A percentile compares a stretch with the other conserved stretches of the same genome.
phyloP scores from a whole-genome alignment of 352 stramenopile genomes.

The Globisporangium canariense region DNA sequence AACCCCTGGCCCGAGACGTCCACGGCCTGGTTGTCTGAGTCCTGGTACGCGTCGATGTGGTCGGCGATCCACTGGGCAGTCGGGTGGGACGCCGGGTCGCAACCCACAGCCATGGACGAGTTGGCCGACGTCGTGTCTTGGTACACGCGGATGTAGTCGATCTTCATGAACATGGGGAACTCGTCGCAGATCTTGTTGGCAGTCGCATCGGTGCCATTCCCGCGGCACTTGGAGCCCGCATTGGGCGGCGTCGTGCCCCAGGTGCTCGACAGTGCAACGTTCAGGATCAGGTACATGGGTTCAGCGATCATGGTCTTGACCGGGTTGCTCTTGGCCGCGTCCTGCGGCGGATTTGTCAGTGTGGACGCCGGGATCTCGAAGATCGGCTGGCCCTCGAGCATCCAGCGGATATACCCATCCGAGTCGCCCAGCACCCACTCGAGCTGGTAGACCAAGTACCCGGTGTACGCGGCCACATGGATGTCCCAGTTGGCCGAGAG shows the following conservation, averaged over 20 bases:
- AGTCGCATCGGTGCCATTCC: slow-evolving; percentile 38
- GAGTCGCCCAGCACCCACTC: slow-evolving; percentile 62
- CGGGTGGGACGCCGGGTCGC: slow-evolving; percentile 56
- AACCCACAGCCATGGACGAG: slow-evolving; percentile 49
- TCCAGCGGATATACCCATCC: slow-evolving; percentile 63
- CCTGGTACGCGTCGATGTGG: slow-evolving; percentile 66
- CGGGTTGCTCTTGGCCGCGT: slow-evolving; percentile 52
- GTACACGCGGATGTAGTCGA: slow-evolving; percentile 77
- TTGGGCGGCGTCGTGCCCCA: slow-evolving; percentile 81
- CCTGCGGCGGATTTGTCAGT: slow-evolving; percentile 48
- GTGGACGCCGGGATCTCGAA: slow-evolving; percentile 79
- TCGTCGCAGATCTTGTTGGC: slow-evolving; percentile 52
- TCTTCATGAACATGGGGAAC: slow-evolving; percentile 64
- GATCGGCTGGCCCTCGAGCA: slow-evolving; percentile 74
- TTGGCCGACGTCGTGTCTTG: slow-evolving; percentile 34
- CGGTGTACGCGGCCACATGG: slow-evolving; percentile 59
- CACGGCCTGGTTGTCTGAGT: slow-evolving; percentile 48
- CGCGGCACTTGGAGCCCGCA: slow-evolving; percentile 48
- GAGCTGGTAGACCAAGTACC: slow-evolving; percentile 56
- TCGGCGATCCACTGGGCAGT: slow-evolving; percentile 71
- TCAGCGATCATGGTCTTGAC: slow-evolving; percentile 93
- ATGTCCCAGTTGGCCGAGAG: slow-evolving; percentile 66
- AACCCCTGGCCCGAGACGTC: slow-evolving; percentile 56
- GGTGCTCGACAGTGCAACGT: slow-evolving; percentile 90
- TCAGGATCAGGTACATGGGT: slow-evolving; percentile 94